These are phyloP conservation scores for Tubosaeta sp. DNA, from an alignment of 768 basidiomycete genomes.

Conservation along the genomic window DNA sequence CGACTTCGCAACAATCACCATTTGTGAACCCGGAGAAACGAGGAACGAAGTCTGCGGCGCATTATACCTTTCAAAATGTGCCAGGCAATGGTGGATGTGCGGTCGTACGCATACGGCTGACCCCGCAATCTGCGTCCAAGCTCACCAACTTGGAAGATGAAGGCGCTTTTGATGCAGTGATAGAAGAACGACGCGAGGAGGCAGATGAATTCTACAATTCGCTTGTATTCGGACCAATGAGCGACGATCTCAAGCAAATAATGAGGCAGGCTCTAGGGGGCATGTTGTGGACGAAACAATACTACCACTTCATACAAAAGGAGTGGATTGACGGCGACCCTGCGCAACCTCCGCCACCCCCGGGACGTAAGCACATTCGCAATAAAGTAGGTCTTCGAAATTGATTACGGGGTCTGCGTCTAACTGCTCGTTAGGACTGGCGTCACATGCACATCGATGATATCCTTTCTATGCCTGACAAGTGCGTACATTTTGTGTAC, in stretches of 20 bases:
- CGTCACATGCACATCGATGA: slow-evolving; percentile 93
- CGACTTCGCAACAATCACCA: background rate
- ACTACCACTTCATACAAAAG: slow-evolving; percentile 92
- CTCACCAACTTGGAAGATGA: slow-evolving; percentile 86
- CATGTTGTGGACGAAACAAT: slow-evolving; percentile 99
- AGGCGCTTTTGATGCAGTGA: slow-evolving; percentile 76
- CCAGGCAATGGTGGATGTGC: slow-evolving; percentile 92
- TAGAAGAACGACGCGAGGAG: slow-evolving; percentile 89
- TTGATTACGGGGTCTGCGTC: background rate
- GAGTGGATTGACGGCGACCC: slow-evolving; percentile 97
- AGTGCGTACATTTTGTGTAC: slow-evolving; percentile 44
- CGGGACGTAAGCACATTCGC: slow-evolving; percentile 77
- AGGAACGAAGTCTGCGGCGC: slow-evolving; percentile 92
- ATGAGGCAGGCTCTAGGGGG: slow-evolving; percentile 95
- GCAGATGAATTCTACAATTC: slow-evolving; percentile 93
- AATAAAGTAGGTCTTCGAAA: slow-evolving; percentile 57
- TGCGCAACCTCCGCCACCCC: slow-evolving; percentile 90
- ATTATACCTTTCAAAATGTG: slow-evolving; percentile 83
- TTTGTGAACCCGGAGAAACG: slow-evolving; percentile 84
- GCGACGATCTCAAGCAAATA: slow-evolving; percentile 90
- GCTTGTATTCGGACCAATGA: slow-evolving; percentile 78
- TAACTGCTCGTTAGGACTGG: slow-evolving; percentile 65
- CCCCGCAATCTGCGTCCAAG: slow-evolving; percentile 66
- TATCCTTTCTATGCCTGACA: slow-evolving; percentile 98
- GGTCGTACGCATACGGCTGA: slow-evolving; percentile 91